These are phyloP conservation scores for Suillus weaverae DNA, from an alignment of 768 basidiomycete genomes.

Conservation along the genomic window DNA sequence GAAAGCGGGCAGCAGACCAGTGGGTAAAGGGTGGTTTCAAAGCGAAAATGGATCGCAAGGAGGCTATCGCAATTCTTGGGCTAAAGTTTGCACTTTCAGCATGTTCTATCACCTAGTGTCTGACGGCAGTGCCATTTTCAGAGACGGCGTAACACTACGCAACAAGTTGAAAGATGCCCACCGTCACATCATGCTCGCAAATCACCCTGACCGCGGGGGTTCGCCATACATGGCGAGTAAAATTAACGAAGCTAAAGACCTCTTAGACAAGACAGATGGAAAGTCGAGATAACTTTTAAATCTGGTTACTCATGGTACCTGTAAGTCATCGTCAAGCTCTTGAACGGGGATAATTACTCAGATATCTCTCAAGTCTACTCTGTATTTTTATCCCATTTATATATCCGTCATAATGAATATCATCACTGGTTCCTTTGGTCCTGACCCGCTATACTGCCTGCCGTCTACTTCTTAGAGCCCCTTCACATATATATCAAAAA, in stretches of 20 bases:
- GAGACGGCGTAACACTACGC: slow-evolving; percentile 80
- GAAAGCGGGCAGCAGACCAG: slow-evolving; percentile 67
- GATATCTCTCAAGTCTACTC: slow-evolving; percentile 1
- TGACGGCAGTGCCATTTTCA: slow-evolving; percentile 31
- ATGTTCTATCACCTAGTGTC: background rate
- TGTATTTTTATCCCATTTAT: slow-evolving; percentile 24
- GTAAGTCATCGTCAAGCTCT: slow-evolving; percentile 1
- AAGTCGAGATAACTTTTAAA: slow-evolving; percentile 30
- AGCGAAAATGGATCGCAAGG: slow-evolving; percentile 93
- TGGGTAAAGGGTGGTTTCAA: slow-evolving; percentile 95
- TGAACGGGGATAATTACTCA: slow-evolving; percentile 13
- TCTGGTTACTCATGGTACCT: background rate
- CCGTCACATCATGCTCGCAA: slow-evolving; percentile 94
- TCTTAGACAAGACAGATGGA: slow-evolving; percentile 79
- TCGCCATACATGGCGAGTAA: slow-evolving; percentile 98
- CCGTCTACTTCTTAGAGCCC: background rate
- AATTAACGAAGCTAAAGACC: slow-evolving; percentile 97
- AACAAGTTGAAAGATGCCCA: slow-evolving; percentile 90
- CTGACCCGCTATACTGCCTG: background rate
- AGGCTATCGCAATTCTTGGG: slow-evolving; percentile 89
- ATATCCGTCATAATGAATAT: slow-evolving; percentile 18
- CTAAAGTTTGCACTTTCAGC: slow-evolving; percentile 60
- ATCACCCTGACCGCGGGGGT: slow-evolving; percentile 98
- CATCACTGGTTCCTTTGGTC: slow-evolving; percentile 9
- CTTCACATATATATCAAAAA: background rate